These are phyloP conservation scores for Alectoria sarmentosa DNA, from an alignment of 495 filamentous ascomycete species.

Conservation along the genomic window DNA sequence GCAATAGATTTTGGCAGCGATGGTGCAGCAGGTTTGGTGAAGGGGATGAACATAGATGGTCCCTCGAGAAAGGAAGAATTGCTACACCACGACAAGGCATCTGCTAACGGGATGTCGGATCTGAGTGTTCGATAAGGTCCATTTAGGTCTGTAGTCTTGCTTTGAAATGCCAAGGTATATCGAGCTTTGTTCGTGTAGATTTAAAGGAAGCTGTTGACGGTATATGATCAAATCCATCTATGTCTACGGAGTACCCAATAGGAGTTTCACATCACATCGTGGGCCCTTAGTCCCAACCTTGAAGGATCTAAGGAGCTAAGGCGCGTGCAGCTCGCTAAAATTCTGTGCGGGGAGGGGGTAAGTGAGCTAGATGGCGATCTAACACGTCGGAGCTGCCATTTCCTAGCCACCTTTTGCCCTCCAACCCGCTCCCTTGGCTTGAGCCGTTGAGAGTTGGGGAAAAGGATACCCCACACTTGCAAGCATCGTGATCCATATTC, in stretches of 20 bases:
- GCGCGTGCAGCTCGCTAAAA: constrained; percentile 6
- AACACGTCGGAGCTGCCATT: neutral
- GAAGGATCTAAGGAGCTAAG: no score
- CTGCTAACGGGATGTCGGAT: neutral
- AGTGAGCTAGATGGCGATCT: neutral
- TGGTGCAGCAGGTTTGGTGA: constrained; percentile 15
- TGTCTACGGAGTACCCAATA: neutral
- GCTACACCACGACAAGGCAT: neutral
- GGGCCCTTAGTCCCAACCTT: neutral
- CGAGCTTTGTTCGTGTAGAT: neutral
- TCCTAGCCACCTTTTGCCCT: neutral
- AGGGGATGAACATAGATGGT: constrained; percentile 12
- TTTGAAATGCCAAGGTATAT: neutral
- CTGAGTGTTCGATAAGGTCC: neutral
- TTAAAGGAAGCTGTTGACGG: neutral
- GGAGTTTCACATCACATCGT: no score
- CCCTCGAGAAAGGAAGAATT: neutral
- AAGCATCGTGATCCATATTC: neutral
- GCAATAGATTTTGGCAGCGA: constrained; percentile 32
- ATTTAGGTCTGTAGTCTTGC: neutral
- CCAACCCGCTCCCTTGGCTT: neutral
- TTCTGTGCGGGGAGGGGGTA: neutral
- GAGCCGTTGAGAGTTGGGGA: neutral
- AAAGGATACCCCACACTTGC: constrained; percentile 3
- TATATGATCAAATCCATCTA: neutral